Percentiles rank a stretch among this genome's conserved stretches.
Conservation (phyloP, 129 eudicot species). For the Flaveria trinervia region DNA sequence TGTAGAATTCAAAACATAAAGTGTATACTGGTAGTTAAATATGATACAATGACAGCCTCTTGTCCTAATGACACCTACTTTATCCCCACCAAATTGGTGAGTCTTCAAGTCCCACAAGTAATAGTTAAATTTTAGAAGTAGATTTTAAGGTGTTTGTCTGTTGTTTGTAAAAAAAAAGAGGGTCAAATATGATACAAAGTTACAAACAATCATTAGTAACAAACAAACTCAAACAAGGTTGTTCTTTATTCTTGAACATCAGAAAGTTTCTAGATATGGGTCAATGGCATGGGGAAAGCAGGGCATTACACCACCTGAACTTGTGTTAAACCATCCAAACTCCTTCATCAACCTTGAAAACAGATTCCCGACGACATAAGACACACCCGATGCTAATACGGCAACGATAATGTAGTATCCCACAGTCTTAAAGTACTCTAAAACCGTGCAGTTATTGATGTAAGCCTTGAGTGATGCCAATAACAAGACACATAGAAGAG, state of each 20-base stretch:
- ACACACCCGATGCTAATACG: conserved; percentile 49
- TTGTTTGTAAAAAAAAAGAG: no score
- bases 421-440: conserved; percentile 37
- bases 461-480: conserved; percentile 56
- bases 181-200: conserved; percentile 8
- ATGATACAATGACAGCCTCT: neutral
- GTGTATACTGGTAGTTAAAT: neutral
- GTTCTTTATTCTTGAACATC: neutral
- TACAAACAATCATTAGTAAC: neutral
- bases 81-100: no score
- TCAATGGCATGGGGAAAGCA: conserved; percentile 1
- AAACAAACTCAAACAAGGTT: neutral
- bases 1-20: no score
- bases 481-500: conserved; percentile 53
- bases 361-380: conserved; percentile 54
- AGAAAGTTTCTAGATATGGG: conserved; percentile 26
- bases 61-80: no score
- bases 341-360: conserved; percentile 39
- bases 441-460: conserved; percentile 16
- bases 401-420: conserved; percentile 44
- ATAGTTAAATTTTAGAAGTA: no score
- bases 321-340: conserved; percentile 45
- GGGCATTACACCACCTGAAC: conserved; percentile 14
- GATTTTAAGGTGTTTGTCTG: no score
- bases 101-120: no score